Percentiles rank a stretch among this genome's conserved stretches.
Evolutionary conservation across 2,329 filamentous ascomycete genomes (phyloP).

Genomic region (Pseudogymnoascus sp.): DNA sequence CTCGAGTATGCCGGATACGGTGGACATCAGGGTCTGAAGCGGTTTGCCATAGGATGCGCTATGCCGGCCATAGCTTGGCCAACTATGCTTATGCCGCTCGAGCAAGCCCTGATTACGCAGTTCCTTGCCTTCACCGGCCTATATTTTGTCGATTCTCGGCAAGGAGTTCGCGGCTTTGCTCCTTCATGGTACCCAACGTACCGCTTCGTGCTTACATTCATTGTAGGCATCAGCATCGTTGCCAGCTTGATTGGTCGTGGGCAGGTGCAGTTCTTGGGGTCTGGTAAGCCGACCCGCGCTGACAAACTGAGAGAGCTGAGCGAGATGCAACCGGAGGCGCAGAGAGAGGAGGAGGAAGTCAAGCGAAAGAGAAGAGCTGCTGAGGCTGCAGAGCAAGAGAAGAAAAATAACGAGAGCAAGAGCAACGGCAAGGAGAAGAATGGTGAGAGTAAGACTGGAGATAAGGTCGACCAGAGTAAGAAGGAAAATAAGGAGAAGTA

Average conservation of each 20-base stretch:
- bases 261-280: slow-evolving; percentile 45
- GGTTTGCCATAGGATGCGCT: slow-evolving; percentile 76
- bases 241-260: slow-evolving; percentile 75
- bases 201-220: slow-evolving; percentile 84
- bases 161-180: slow-evolving; percentile 67
- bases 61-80: slow-evolving; percentile 83
- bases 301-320: neutral
- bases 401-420: neutral
- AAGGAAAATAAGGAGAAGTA: neutral
- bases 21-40: slow-evolving; percentile 61
- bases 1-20: slow-evolving; percentile 71
- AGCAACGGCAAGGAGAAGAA: neutral
- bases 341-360: neutral
- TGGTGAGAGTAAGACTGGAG: neutral
- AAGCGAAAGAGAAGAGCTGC: neutral
- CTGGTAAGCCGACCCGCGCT: neutral
- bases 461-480: neutral
- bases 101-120: slow-evolving; percentile 79
- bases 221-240: slow-evolving; percentile 77
- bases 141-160: slow-evolving; percentile 76
- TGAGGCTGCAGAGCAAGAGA: neutral
- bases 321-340: neutral
- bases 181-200: slow-evolving; percentile 83
- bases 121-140: slow-evolving; percentile 78
- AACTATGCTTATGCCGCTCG: slow-evolving; percentile 73